Evolutionary conservation across 768 basidiomycete genomes (phyloP).

Genomic region (Lentinula detonsa): DNA sequence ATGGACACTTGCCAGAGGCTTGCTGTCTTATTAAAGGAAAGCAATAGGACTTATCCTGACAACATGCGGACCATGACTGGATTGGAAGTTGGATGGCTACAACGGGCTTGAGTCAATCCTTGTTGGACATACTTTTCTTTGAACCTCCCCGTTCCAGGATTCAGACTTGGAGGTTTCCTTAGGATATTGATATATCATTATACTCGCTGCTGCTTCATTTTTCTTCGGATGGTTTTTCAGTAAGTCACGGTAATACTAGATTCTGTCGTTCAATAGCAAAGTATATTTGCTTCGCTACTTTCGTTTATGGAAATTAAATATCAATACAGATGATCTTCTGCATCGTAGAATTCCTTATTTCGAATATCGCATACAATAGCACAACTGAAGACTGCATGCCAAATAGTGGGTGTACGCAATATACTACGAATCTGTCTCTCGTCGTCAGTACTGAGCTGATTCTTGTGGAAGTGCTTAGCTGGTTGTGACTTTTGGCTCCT

Average conservation of each 20-base stretch:
- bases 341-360: too few species aligned
- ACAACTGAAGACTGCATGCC: too few species aligned
- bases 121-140: neutral
- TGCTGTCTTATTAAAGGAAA: conserved; percentile 66
- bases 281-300: too few species aligned
- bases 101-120: conserved; percentile 18
- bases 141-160: neutral
- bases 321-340: too few species aligned
- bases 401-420: too few species aligned
- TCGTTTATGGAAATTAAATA: too few species aligned
- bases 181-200: neutral
- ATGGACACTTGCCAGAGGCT: conserved; percentile 70
- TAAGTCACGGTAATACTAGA: neutral
- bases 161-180: neutral
- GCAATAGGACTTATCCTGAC: conserved; percentile 71
- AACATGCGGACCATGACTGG: conserved; percentile 75
- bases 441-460: too few species aligned
- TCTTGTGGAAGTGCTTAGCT: too few species aligned
- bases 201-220: neutral
- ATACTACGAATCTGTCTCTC: too few species aligned
- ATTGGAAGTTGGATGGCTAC: conserved; percentile 78
- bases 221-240: neutral
- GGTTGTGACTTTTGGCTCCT: too few species aligned
- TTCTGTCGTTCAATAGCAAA: neutral
- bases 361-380: too few species aligned